Evolutionary conservation across 805 yeast species (phyloP).

Genomic region (Wickerhamiella sorbophila): DNA sequence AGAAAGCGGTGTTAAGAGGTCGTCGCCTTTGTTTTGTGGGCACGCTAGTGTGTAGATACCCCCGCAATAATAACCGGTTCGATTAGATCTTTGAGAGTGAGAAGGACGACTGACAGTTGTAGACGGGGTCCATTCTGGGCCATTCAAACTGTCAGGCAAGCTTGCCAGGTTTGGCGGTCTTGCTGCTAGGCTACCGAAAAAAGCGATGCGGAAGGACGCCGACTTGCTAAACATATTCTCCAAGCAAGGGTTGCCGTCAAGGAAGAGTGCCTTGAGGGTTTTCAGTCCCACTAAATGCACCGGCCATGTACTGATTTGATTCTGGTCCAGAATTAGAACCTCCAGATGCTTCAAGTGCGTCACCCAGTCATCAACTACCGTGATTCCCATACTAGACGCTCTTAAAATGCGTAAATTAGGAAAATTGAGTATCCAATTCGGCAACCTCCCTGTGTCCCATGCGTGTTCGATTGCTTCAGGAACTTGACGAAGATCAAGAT

Average conservation of each 20-base stretch:
- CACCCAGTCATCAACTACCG: constrained; percentile 20
- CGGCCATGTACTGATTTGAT: constrained; percentile 22
- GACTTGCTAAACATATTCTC: constrained; percentile 14
- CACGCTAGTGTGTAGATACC: constrained; percentile 8
- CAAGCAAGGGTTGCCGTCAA: constrained; percentile 22
- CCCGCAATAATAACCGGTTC: constrained; percentile 9
- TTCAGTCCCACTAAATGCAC: constrained; percentile 14
- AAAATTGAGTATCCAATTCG: constrained; percentile 16
- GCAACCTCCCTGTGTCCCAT: constrained; percentile 18
- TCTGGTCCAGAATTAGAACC: constrained; percentile 16
- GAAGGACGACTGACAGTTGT: neutral
- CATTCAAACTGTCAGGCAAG: neutral
- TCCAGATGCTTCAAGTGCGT: constrained; percentile 14
- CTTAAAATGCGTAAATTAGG: constrained; percentile 14
- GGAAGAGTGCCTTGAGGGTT: constrained; percentile 13
- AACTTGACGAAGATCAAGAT: constrained; percentile 15
- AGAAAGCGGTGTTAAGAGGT: constrained; percentile 4
- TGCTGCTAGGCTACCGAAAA: constrained; percentile 2
- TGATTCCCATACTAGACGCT: constrained; percentile 17
- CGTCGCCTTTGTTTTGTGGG: neutral
- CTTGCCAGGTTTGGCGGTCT: neutral
- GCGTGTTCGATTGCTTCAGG: constrained; percentile 10
- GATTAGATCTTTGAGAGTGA: neutral
- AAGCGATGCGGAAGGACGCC: constrained; percentile 13
- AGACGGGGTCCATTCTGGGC: constrained; percentile 8